Conservation (phyloP, 176 grass and related monocot genomes). For the Phoenix roebelenii region DNA sequence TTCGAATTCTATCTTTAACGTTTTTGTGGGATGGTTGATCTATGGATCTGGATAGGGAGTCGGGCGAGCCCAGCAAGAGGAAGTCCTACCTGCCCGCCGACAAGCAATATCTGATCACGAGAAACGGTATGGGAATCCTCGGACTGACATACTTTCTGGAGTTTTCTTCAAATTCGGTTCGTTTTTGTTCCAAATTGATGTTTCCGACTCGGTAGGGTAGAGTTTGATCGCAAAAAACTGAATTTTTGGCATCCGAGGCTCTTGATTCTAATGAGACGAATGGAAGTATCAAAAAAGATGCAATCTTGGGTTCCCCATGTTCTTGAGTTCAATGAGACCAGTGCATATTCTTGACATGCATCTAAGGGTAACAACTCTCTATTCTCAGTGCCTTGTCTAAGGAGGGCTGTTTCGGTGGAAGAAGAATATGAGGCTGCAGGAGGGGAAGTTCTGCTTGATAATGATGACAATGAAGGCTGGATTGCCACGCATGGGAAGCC, state of each 20-base stretch:
- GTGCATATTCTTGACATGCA: too few species aligned
- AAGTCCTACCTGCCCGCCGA: conserved; percentile 64
- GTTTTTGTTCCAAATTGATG: too few species aligned
- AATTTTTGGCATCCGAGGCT: too few species aligned
- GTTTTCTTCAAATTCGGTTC: too few species aligned
- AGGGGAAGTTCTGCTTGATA: conserved; percentile 61
- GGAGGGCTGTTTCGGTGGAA: conserved; percentile 56
- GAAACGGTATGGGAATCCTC: conserved; percentile 52
- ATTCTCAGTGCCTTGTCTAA: conserved; percentile 73
- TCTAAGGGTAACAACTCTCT: not conserved
- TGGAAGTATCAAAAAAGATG: not conserved
- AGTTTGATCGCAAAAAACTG: too few species aligned
- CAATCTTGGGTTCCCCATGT: not conserved
- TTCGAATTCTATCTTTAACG: not conserved
- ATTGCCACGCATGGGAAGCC: conserved; percentile 81
- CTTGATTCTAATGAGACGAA: not conserved
- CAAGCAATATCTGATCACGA: conserved; percentile 84
- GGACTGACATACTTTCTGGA: too few species aligned
- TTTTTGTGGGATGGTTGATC: not conserved
- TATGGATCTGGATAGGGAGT: conserved; percentile 50
- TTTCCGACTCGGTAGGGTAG: too few species aligned
- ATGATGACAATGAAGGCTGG: conserved; percentile 64
- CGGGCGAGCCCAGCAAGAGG: conserved; percentile 74
- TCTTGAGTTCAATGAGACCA: too few species aligned
- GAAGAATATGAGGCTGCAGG: conserved; percentile 79